Evolutionary conservation across 305 asterid species (phyloP).

Genomic region (Fraxinus xanthoxyloides): DNA sequence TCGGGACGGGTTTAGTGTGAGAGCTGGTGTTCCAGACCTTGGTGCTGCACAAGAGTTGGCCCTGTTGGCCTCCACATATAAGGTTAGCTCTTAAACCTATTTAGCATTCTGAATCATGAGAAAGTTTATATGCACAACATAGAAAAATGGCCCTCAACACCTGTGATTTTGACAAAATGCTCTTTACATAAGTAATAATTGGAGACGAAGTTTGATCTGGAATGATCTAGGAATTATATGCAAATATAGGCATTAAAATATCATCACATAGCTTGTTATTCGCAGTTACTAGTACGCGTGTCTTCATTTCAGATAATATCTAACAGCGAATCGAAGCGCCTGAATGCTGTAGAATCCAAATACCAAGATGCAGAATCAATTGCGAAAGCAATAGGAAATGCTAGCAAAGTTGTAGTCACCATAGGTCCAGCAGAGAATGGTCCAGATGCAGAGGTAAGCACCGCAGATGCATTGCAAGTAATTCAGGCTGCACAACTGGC

Average conservation of each 20-base stretch:
- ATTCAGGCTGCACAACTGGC: slow-evolving; percentile 80
- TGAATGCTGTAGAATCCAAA: slow-evolving; percentile 70
- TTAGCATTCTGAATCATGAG: background rate
- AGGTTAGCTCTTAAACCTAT: slow-evolving; percentile 39
- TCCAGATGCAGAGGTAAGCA: slow-evolving; percentile 55
- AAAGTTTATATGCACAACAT: background rate
- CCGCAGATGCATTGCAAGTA: slow-evolving; percentile 68
- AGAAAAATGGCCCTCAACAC: background rate
- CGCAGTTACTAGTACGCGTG: background rate
- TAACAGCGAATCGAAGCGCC: slow-evolving; percentile 61
- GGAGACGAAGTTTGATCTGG: background rate
- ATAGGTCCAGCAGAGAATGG: slow-evolving; percentile 74
- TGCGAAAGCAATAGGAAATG: slow-evolving; percentile 88
- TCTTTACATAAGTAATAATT: background rate
- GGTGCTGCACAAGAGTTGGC: slow-evolving; percentile 90
- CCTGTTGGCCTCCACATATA: slow-evolving; percentile 67
- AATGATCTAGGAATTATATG: background rate
- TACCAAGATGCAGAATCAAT: slow-evolving; percentile 72
- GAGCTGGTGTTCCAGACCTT: slow-evolving; percentile 94
- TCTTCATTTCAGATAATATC: slow-evolving; percentile 59
- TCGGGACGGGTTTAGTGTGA: slow-evolving; percentile 77
- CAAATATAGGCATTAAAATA: background rate
- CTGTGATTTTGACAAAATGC: background rate
- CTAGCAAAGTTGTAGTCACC: slow-evolving; percentile 89
- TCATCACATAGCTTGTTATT: background rate